These are phyloP conservation scores for Chiua virens DNA, from an alignment of 768 basidiomycete species.

Conservation along the genomic window DNA sequence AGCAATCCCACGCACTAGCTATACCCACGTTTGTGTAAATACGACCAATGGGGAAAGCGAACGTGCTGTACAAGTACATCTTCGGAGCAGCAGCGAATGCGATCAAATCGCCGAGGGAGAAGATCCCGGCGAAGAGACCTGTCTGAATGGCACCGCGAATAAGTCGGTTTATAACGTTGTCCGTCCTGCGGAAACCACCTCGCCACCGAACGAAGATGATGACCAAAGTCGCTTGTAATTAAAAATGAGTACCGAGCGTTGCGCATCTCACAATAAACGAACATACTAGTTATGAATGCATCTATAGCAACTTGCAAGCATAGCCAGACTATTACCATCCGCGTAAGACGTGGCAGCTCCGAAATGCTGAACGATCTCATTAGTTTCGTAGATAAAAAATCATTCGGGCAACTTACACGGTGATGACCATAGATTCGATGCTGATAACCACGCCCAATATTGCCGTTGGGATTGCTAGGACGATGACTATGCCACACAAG, in stretches of 20 bases:
- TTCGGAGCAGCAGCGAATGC: slow-evolving; percentile 27
- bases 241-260: neutral
- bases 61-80: slow-evolving; percentile 37
- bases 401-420: slow-evolving; percentile 31
- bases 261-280: neutral
- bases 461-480: slow-evolving; percentile 40
- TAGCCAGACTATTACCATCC: slow-evolving; percentile 48
- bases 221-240: slow-evolving; percentile 17
- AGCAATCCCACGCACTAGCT: too few relatives aligned
- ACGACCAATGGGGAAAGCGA: slow-evolving; percentile 40
- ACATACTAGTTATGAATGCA: slow-evolving; percentile 42
- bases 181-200: slow-evolving; percentile 54
- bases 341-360: slow-evolving; percentile 40
- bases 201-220: slow-evolving; percentile 40
- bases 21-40: slow-evolving; percentile 47
- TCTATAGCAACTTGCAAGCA: slow-evolving; percentile 46
- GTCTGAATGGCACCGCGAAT: slow-evolving; percentile 58
- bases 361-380: slow-evolving; percentile 35
- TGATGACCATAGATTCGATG: slow-evolving; percentile 41
- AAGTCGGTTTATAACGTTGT: slow-evolving; percentile 52
- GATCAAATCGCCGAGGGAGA: slow-evolving; percentile 51
- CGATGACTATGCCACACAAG: slow-evolving; percentile 36
- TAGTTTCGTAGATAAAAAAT: neutral
- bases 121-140: slow-evolving; percentile 50
- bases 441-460: slow-evolving; percentile 45